Evolutionary conservation across 2,329 filamentous ascomycete species (phyloP), one percentile per base, ranked within the genome.

Genomic region (Byssochlamys sp.): DNA sequence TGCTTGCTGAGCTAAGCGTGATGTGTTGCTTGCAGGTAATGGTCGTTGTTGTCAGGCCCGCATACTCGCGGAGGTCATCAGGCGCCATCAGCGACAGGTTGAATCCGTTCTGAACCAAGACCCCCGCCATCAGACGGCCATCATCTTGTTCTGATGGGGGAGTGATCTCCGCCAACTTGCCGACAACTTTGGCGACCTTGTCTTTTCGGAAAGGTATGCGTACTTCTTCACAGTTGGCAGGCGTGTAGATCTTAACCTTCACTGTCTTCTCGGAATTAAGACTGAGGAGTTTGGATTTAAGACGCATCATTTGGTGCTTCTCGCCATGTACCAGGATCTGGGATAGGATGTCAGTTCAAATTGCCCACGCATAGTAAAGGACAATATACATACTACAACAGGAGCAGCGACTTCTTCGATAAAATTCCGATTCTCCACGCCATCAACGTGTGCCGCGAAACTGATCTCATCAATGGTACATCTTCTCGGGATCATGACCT

Each of bases 81-180:
- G 94, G 91, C 0, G 91, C 91, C 92, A 99, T 97, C 33, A 99
- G 80, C 0, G 89, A 95, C 69, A 99, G 84, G 72, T 97, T 96
- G 74, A 99, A 97, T 71, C 96, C 94, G 71, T 95, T 97, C 65
- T 97, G 92, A 6, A 99, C 91, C 14, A 99, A 80, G 0, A 99
- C 94, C 28, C 94, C 94, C 0, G 87, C 89, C 65, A 99, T 84
- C 50, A 97, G 79, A 57, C 82, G 78, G 4, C 77, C 71, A n/a
- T 80, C 75, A 35, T 74, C 71, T 57, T 73, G 58, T 28, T 72
- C 67, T 12, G 72, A 69, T 14, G 89, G 88, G 2, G 89, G 89
- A 2, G 87, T 81, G 53, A 92, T 85, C 31, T 90, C 84, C 6
- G 94, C 94, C 11, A 99, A 82, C 71, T 91, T 92, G 63, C 94